Conservation (phyloP, 768 basidiomycete species). For the Cystoderma amianthinum region DNA sequence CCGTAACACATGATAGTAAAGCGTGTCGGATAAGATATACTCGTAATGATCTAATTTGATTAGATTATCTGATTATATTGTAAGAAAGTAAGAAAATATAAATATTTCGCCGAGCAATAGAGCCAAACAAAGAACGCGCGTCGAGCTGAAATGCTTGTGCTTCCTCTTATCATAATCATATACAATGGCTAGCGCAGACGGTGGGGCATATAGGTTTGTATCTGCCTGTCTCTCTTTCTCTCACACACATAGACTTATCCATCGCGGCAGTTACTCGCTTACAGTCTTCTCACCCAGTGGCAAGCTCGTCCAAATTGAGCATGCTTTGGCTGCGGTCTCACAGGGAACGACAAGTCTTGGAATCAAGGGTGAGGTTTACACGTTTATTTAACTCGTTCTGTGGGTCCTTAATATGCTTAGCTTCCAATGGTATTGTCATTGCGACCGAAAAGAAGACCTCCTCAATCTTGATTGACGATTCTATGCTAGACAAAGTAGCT, state of each 20-base stretch:
- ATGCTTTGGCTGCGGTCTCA: constrained; percentile 93
- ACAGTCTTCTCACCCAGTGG: constrained; percentile 99
- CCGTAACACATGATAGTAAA: no score
- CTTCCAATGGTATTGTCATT: constrained; percentile 98
- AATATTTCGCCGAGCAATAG: constrained; percentile 1
- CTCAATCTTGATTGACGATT: constrained; percentile 96
- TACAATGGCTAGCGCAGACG: constrained; percentile 74
- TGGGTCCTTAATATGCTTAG: constrained; percentile 30
- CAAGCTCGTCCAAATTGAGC: constrained; percentile 99
- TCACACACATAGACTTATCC: constrained; percentile 1
- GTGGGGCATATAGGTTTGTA: constrained; percentile 69
- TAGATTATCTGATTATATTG: background rate
- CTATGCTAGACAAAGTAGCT: constrained; percentile 95
- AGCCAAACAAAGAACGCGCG: constrained; percentile 15
- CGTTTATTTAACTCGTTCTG: constrained; percentile 5
- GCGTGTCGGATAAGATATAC: no score
- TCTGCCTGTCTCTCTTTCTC: constrained; percentile 6
- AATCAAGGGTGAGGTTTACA: constrained; percentile 75
- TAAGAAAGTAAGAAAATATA: background rate
- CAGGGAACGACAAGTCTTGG: constrained; percentile 96
- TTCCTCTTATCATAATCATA: constrained; percentile 5
- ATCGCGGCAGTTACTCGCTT: constrained; percentile 82
- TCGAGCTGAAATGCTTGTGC: constrained; percentile 9
- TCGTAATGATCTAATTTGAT: no score
- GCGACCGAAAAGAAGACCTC: constrained; percentile 99